Evolutionary conservation across 2,329 filamentous ascomycete species (phyloP), one percentile per base, ranked within the genome.

Genomic region (Aspergillus tubingensis): DNA sequence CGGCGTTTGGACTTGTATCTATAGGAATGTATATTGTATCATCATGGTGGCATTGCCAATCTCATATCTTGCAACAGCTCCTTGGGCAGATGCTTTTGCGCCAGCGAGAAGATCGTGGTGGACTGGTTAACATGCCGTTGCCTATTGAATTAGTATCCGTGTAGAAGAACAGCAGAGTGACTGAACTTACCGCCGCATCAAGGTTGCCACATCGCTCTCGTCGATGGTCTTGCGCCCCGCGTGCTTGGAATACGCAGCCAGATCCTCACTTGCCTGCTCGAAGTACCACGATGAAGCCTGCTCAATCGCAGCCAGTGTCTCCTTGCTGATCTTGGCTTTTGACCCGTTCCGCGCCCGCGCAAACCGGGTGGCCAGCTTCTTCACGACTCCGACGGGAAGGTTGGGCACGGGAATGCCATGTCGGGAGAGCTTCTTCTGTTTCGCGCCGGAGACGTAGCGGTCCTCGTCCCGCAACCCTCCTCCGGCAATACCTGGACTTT

Each of bases 281-380:
- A 96, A 96, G 75, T 92, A 96, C 89, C 91, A 95, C 63, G 96
- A 91, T 2, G 91, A 91, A 0, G 92, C 91, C 72, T 92, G 88
- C 69, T 89, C 87, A 57, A 96, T 86, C 4, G 89, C 88, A 30
- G 85, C 83, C 39, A 96, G 79, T 1, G 90, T 88, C 54, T 95
- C 91, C 49, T 89, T 86, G 59, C 83, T 87, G 50, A 96, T 85
- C 65, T 88, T 91, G 5, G 85, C 80, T 67, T 89, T 91, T 67
- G 83, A 83, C 8, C 83, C 80, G 19, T 88, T 87, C 48, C 87
- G 85, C 3, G 85, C 86, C 67, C 87, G 86, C 19, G 89, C 84
- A 69, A 92, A 91, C 1, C 85, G 88, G 36, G 88, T 88, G 30
- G 80, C 80, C 54, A 82, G 72, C 54, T 80, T 81, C 76, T 93